A percentile compares a stretch with the other conserved stretches of the same genome.
Evolutionary conservation across 2,329 filamentous ascomycete species (phyloP).

Genomic region (Trichoderma breve): DNA sequence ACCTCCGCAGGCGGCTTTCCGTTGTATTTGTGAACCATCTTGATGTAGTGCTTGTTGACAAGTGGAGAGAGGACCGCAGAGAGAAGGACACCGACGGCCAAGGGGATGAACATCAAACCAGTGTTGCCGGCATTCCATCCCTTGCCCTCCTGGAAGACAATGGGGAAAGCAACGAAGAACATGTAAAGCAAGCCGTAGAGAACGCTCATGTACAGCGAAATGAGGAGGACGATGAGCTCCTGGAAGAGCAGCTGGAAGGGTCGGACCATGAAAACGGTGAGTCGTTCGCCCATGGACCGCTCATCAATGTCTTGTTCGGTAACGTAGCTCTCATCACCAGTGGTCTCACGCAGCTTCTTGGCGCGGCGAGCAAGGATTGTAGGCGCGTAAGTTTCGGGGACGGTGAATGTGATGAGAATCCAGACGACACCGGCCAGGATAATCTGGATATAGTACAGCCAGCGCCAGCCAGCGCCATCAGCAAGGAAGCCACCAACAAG

Average conservation of each 20-base stretch:
- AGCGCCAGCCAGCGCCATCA: slow-evolving; percentile 71
- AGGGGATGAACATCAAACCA: slow-evolving; percentile 82
- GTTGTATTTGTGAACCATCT: slow-evolving; percentile 58
- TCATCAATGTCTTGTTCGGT: slow-evolving; percentile 79
- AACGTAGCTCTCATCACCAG: slow-evolving; percentile 65
- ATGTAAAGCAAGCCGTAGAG: slow-evolving; percentile 73
- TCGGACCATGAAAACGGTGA: slow-evolving; percentile 72
- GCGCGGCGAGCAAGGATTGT: slow-evolving; percentile 71
- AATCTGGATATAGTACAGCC: slow-evolving; percentile 84
- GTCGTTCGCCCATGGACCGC: slow-evolving; percentile 64
- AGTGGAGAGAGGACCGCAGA: slow-evolving; percentile 67
- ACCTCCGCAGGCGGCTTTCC: slow-evolving; percentile 74
- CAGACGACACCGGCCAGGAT: slow-evolving; percentile 71
- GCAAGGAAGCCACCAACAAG: slow-evolving; percentile 74
- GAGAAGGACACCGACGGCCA: slow-evolving; percentile 70
- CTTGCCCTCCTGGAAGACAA: slow-evolving; percentile 76
- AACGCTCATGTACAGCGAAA: slow-evolving; percentile 82
- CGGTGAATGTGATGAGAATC: slow-evolving; percentile 79
- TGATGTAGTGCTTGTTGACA: slow-evolving; percentile 80
- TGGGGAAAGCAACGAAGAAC: slow-evolving; percentile 70
- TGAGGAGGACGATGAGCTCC: slow-evolving; percentile 82
- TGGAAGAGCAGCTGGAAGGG: slow-evolving; percentile 83
- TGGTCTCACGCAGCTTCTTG: slow-evolving; percentile 66
- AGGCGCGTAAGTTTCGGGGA: slow-evolving; percentile 85
- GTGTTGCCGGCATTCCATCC: slow-evolving; percentile 71